These are phyloP conservation scores for Trichoderma gracile DNA, from an alignment of 2,329 filamentous ascomycete genomes.

Conservation along the genomic window DNA sequence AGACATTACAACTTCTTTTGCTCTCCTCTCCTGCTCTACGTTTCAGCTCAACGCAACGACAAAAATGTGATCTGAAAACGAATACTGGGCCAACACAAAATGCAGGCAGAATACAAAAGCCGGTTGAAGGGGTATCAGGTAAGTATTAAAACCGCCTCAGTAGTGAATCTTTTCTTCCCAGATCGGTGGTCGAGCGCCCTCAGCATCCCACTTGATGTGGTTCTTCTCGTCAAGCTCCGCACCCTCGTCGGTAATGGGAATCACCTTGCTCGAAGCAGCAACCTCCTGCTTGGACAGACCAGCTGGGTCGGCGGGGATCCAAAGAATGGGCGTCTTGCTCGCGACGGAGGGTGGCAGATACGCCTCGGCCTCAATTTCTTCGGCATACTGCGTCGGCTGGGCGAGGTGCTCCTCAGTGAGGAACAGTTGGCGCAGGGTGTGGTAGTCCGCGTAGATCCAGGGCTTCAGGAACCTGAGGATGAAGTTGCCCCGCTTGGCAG, in stretches of 20 bases:
- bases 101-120: constrained; percentile 1
- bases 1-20: not conserved
- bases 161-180: constrained; percentile 50
- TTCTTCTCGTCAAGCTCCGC: constrained; percentile 68
- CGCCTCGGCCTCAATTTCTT: constrained; percentile 63
- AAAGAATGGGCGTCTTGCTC: constrained; percentile 63
- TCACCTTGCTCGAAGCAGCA: constrained; percentile 63
- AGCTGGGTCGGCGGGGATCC: constrained; percentile 72
- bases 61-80: not conserved
- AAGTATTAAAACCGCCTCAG: constrained; percentile 33
- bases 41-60: not conserved
- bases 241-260: constrained; percentile 72
- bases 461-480: constrained; percentile 69
- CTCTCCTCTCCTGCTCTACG: too few species aligned
- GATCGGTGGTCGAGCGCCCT: constrained; percentile 46
- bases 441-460: constrained; percentile 73
- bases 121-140: constrained; percentile 29
- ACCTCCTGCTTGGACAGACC: constrained; percentile 73
- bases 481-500: constrained; percentile 52
- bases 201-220: constrained; percentile 45
- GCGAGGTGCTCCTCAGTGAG: constrained; percentile 6
- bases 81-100: not conserved
- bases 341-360: constrained; percentile 72
- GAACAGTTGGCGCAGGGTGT: constrained; percentile 58
- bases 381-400: constrained; percentile 52